A percentile compares a stretch with the other conserved stretches of the same genome.
Conservation (phyloP, 2,329 filamentous ascomycete genomes). For the Exutisphaerella laricina region DNA sequence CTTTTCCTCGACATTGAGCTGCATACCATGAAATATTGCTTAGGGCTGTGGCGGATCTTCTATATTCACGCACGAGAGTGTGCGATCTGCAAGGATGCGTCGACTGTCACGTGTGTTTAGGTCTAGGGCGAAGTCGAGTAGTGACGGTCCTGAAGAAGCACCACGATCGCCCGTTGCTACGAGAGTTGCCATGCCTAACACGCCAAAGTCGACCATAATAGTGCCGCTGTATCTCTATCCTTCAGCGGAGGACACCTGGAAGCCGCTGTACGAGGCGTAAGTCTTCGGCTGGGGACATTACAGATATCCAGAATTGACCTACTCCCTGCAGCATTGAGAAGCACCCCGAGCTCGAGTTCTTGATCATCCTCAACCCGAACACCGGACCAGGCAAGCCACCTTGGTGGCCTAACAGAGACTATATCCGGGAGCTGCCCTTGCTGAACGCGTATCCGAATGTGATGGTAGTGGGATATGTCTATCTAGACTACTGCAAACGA, state of each 20-base stretch:
- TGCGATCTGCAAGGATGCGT: not conserved
- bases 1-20: too few species aligned
- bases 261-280: constrained; percentile 19
- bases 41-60: not conserved
- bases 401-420: constrained; percentile 22
- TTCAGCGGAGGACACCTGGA: constrained; percentile 16
- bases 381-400: constrained; percentile 20
- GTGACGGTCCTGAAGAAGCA: not conserved
- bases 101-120: not conserved
- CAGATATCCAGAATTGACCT: too few species aligned
- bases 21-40: not conserved
- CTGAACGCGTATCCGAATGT: constrained; percentile 27
- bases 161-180: not conserved
- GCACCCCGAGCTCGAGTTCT: constrained; percentile 20
- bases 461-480: constrained; percentile 27
- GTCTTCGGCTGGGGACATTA: too few species aligned
- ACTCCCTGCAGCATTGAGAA: too few species aligned
- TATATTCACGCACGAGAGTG: not conserved
- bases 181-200: not conserved
- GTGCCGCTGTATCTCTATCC: constrained; percentile 24
- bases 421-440: constrained; percentile 24
- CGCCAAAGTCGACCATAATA: constrained; percentile 17
- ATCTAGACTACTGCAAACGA: constrained; percentile 23
- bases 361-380: constrained; percentile 25
- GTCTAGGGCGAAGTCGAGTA: not conserved